Evolutionary conservation across 1,284 basidiomycete genomes (phyloP).

Genomic region (Trichosporon sp.): DNA sequence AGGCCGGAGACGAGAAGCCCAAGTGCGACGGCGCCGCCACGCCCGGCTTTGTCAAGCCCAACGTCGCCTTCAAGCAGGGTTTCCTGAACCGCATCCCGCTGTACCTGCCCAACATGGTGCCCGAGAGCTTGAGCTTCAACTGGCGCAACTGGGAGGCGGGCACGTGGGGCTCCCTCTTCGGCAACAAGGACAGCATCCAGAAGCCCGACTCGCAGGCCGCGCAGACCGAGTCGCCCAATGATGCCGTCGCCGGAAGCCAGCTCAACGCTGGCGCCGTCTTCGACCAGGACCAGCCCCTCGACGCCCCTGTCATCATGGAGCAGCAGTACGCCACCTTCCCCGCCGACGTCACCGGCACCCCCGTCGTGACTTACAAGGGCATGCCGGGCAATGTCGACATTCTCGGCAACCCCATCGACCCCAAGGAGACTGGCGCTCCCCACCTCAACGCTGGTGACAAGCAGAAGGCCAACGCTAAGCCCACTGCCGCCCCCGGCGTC

Average conservation of each 20-base stretch:
- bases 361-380: slow-evolving; percentile 1
- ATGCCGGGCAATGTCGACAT: neutral
- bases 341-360: neutral
- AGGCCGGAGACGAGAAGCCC: slow-evolving; percentile 18
- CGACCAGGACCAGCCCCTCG: neutral
- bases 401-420: neutral
- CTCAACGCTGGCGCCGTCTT: neutral
- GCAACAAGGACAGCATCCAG: neutral
- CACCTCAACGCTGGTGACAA: neutral
- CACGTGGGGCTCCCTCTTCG: neutral
- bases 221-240: neutral
- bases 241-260: neutral
- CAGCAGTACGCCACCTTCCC: slow-evolving; percentile 7
- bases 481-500: neutral
- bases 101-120: neutral
- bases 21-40: neutral
- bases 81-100: slow-evolving; percentile 14
- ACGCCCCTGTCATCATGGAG: neutral
- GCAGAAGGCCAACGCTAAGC: slow-evolving; percentile 13
- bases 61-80: slow-evolving; percentile 4
- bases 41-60: slow-evolving; percentile 22
- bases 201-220: neutral
- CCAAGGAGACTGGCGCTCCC: neutral
- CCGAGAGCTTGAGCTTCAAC: neutral
- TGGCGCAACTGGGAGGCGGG: neutral